Evolutionary conservation across 768 basidiomycete genomes (phyloP), one percentile per base, ranked within the genome.

Genomic region (Cyclocybe aegerita): DNA sequence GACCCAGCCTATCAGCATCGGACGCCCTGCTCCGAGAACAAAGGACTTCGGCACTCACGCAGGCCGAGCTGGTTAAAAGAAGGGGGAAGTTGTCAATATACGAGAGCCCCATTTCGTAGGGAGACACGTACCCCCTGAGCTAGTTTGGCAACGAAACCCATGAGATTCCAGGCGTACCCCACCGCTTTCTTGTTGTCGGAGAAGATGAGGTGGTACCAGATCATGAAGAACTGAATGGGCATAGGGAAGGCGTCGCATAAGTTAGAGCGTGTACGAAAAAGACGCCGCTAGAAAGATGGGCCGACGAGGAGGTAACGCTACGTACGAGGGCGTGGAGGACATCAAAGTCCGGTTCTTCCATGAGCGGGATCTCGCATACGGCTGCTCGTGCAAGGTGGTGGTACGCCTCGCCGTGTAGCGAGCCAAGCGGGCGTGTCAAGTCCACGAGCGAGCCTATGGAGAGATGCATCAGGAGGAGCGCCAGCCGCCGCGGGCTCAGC

Each of bases 281-380:
- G 37, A 15, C 29, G 23, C 23, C 23, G 23, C 23, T 23, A 23
- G 23, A 23, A 23, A 23, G 23, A 23, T 23, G 23, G 23, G 23
- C 23, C 23, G 23, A 23, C 23, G 23, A 43, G 52, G 12, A 35
- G n/a, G n/a, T n/a, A n/a, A n/a, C n/a, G n/a, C n/a, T n/a, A 59
- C 65, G 38, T 65, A 86, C 85, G 59, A 88, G 67, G 2, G 84
- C 78, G 62, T 86, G 83, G 32, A 88, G 75, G 40, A 83, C 80
- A 60, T 88, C 86, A 50, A 88, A 80, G 62, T 86, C 84, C 5
- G 86, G 85, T 54, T 87, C 84, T 57, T 86, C 84, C 79, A 86
- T 84, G 45, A 88, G 72, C 9, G 86, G 85, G 48, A 84, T 85
- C 57, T 87, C 86, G 61, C 86, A 88, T 32, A 85, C 78, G 30